Evolutionary conservation across 2,329 filamentous ascomycete genomes (phyloP).

Genomic region (Exophiala aquamarina): DNA sequence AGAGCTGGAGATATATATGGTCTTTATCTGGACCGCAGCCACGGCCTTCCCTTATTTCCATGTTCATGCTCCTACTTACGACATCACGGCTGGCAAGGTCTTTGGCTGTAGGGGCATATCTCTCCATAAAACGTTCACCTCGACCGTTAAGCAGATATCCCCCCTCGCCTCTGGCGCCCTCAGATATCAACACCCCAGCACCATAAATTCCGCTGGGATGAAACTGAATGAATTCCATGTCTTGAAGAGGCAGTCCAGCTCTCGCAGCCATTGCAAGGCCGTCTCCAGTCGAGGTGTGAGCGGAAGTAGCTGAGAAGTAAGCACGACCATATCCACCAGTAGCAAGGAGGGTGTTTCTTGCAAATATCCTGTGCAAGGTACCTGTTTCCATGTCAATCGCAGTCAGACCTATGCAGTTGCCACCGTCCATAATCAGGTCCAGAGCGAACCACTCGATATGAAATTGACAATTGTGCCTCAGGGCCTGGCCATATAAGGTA

Average conservation of each 20-base stretch:
- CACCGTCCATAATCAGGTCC: conserved; percentile 88
- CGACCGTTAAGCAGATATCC: conserved; percentile 87
- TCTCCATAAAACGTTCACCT: conserved; percentile 92
- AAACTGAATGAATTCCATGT: conserved; percentile 93
- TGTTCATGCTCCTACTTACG: conserved; percentile 86
- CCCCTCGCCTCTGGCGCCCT: conserved; percentile 88
- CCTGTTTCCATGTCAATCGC: conserved; percentile 93
- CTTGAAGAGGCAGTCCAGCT: conserved; percentile 87
- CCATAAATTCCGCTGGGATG: conserved; percentile 72
- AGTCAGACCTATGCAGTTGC: conserved; percentile 83
- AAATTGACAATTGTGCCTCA: conserved; percentile 91
- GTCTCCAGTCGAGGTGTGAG: conserved; percentile 89
- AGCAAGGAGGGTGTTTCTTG: conserved; percentile 83
- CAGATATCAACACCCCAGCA: conserved; percentile 85
- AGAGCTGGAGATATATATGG: conserved; percentile 88
- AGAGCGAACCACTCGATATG: conserved; percentile 94
- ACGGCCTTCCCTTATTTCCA: conserved; percentile 87
- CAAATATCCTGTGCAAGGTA: conserved; percentile 83
- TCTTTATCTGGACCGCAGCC: conserved; percentile 89
- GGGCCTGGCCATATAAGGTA: conserved; percentile 86
- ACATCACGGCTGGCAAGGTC: conserved; percentile 88
- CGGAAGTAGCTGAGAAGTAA: conserved; percentile 90
- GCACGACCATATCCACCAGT: conserved; percentile 88
- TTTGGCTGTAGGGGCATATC: conserved; percentile 88
- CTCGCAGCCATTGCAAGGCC: conserved; percentile 92